Evolutionary conservation across 495 filamentous ascomycete species (phyloP), one percentile per base, ranked within the genome.

Genomic region (Aspergillus haitiensis): DNA sequence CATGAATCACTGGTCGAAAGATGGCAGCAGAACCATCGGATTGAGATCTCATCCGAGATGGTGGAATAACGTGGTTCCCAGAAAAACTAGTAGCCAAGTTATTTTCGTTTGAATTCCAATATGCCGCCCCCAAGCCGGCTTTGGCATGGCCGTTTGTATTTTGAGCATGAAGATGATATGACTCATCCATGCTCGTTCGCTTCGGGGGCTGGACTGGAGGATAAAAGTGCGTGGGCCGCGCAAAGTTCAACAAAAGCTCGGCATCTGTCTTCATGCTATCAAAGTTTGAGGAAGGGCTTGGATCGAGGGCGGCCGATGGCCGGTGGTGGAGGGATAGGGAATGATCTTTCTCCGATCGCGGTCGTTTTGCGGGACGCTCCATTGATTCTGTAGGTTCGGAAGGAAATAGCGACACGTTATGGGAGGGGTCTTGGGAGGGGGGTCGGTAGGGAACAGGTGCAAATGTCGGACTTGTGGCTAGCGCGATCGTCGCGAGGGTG

Each of bases 341-440:
- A 18, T 74, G 66, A 53, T 82, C 67, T 61, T 80, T 76, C 60
- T 85, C 85, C 32, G 85, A 86, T 52, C 83, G 78, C 27, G 82
- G 75, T 33, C 85, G 80, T 64, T 88, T 88, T n/a, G 81, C 68
- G 7, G 84, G 84, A 27, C 81, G 77, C 62, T 84, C 83, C 49
- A 55, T 46, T n/a, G 65, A 55, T 36, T 71, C 64, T 31, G 57
- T 58, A 45, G 65, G 55, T 37, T 74, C 70, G 58, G 64, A 21
- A 13, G 73, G 67, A 12, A 78, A 76, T 31, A 78, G 57, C 12
- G 75, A 66, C 47, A 71, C 62, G 32, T 62, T 42, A 8, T 70
- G 61, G n/a, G 59, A 60, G 52, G 65, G 64, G 42, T 63, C 61
- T 35, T 70, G 70, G 15, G 75, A 76, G 9, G 74, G 68, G 21